These are phyloP conservation scores for Phaeoacremonium minimum DNA, from an alignment of 2,329 filamentous ascomycete genomes.

Conservation along the genomic window DNA sequence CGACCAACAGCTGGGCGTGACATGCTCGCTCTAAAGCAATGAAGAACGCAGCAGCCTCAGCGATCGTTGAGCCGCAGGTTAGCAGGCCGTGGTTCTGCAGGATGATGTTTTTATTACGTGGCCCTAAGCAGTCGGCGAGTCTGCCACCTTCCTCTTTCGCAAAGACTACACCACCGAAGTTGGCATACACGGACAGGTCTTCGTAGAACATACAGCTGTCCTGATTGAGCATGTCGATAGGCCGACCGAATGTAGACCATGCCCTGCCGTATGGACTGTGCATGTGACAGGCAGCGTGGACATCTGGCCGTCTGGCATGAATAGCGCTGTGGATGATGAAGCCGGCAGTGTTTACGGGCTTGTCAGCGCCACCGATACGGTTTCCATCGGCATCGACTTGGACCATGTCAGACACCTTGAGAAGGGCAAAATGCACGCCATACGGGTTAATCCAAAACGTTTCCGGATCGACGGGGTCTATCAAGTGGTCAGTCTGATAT, in stretches of 20 bases:
- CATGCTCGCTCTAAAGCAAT: conserved; percentile 64
- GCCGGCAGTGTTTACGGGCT: conserved; percentile 61
- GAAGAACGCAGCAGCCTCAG: conserved; percentile 68
- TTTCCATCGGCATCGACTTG: conserved; percentile 56
- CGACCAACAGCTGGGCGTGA: conserved; percentile 60
- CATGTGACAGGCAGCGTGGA: conserved; percentile 62
- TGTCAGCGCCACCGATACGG: conserved; percentile 54
- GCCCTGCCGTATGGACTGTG: conserved; percentile 61
- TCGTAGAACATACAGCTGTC: conserved; percentile 60
- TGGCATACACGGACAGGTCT: conserved; percentile 58
- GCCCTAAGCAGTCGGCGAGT: conserved; percentile 58
- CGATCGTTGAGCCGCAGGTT: conserved; percentile 64
- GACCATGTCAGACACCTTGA: conserved; percentile 64
- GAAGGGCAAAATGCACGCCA: conserved; percentile 59
- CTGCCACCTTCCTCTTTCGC: conserved; percentile 57
- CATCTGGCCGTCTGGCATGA: conserved; percentile 58
- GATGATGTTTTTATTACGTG: conserved; percentile 53
- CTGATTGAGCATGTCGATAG: conserved; percentile 65
- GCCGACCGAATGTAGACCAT: conserved; percentile 58
- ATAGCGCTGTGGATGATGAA: conserved; percentile 66
- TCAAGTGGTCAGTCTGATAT: background rate
- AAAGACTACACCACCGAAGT: conserved; percentile 45
- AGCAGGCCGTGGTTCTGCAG: conserved; percentile 67
- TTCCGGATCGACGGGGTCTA: conserved; percentile 24
- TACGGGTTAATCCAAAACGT: conserved; percentile 51